Evolutionary conservation across 176 grass and related monocot genomes (phyloP).

Genomic region (Saccharum spontaneum): DNA sequence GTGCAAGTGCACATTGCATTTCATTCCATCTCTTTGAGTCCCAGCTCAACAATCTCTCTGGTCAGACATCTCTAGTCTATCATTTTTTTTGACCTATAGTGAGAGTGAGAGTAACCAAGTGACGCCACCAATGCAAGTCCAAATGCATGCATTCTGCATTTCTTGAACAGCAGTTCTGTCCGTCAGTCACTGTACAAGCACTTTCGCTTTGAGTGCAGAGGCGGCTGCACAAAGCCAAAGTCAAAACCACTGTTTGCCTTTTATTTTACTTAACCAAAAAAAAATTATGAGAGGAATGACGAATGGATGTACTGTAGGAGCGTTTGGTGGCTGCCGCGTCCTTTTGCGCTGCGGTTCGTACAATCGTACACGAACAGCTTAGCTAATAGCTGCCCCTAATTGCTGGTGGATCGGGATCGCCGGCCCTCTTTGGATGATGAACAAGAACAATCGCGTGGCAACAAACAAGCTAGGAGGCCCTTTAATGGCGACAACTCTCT

Average conservation of each 20-base stretch:
- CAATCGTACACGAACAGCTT: background rate
- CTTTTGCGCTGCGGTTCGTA: background rate
- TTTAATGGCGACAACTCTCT: background rate
- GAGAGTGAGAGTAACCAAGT: background rate
- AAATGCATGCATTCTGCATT: too few species aligned
- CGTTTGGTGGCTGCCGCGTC: background rate
- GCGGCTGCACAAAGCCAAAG: background rate
- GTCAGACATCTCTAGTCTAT: background rate
- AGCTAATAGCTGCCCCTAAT: background rate
- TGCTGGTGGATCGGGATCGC: background rate
- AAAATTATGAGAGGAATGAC: background rate
- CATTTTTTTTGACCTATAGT: background rate
- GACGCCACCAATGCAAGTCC: background rate
- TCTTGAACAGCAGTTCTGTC: background rate
- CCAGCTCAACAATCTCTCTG: constrained; percentile 27
- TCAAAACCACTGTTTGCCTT: background rate
- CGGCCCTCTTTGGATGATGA: background rate
- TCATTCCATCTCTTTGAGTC: constrained; percentile 25
- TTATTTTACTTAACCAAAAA: background rate
- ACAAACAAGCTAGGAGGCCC: background rate
- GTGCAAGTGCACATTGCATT: background rate
- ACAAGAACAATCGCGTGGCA: background rate
- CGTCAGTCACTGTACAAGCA: background rate
- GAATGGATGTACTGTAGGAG: background rate
- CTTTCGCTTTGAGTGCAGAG: background rate